These are phyloP conservation scores for Colletotrichum lindemuthianum DNA, from an alignment of 2,329 filamentous ascomycete genomes.

Conservation along the genomic window DNA sequence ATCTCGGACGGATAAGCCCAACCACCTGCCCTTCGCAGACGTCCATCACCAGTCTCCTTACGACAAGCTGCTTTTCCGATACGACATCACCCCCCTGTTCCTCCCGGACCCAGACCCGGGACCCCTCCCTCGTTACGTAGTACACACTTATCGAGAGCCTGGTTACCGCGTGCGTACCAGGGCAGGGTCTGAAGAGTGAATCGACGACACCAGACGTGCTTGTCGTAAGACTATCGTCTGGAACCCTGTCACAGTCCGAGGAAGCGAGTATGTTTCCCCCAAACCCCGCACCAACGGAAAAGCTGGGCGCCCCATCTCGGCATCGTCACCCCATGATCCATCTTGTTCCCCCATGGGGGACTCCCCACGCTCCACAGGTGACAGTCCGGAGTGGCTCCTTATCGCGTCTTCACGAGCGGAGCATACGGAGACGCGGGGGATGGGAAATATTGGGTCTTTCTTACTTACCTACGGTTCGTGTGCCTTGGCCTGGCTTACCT, in stretches of 20 bases:
- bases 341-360: slow-evolving; percentile 26
- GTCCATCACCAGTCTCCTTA: slow-evolving; percentile 1
- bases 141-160: not conserved
- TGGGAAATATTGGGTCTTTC: not conserved
- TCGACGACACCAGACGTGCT: not conserved
- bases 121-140: too few species aligned
- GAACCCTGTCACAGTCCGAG: too few species aligned
- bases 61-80: slow-evolving; percentile 17
- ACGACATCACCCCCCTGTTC: slow-evolving; percentile 3
- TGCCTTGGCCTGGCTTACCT: not conserved
- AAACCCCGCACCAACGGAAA: slow-evolving; percentile 33
- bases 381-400: slow-evolving; percentile 13
- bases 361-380: not conserved
- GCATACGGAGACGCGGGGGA: slow-evolving; percentile 7
- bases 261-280: not conserved
- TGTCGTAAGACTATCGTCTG: not conserved
- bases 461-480: not conserved
- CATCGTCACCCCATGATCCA: slow-evolving; percentile 6
- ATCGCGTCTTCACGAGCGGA: slow-evolving; percentile 22
- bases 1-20: slow-evolving; percentile 1
- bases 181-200: slow-evolving; percentile 27
- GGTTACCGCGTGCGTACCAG: slow-evolving; percentile 18
- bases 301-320: slow-evolving; percentile 28
- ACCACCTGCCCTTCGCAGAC: slow-evolving; percentile 7
- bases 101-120: not conserved